A percentile compares a stretch with the other conserved stretches of the same genome.
Conservation (phyloP, 139 green algal genomes). For the Volvox reticuliferus region DNA sequence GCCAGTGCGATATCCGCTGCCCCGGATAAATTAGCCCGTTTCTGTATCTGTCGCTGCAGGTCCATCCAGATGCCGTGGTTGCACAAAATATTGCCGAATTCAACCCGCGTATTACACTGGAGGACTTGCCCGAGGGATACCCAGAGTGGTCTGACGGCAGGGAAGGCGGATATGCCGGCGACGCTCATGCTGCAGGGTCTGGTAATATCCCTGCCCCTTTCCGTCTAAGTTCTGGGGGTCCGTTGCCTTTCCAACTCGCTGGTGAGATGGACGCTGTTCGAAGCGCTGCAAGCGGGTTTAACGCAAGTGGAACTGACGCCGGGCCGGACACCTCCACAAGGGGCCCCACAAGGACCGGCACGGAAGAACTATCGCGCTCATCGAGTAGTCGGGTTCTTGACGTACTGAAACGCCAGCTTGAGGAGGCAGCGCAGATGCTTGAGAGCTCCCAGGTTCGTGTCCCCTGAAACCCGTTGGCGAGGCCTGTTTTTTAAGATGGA, state of each 20-base stretch:
- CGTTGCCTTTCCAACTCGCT: slow-evolving; percentile 11
- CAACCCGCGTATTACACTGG: slow-evolving; percentile 24
- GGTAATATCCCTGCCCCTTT: background rate
- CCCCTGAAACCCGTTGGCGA: too few species aligned
- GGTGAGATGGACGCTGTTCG: background rate
- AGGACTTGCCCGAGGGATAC: slow-evolving; percentile 20
- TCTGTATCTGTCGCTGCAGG: background rate
- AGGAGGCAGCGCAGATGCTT: slow-evolving; percentile 2
- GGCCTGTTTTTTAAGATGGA: too few species aligned
- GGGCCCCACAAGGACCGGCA: background rate
- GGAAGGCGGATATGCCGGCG: background rate
- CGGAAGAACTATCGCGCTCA: background rate
- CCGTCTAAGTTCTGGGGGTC: slow-evolving; percentile 21
- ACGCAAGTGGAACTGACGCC: background rate
- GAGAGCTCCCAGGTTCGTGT: background rate
- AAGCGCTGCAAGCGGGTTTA: too few species aligned
- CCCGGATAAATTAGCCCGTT: too few species aligned
- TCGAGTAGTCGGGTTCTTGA: background rate
- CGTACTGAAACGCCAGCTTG: slow-evolving; percentile 22
- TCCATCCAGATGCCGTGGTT: background rate
- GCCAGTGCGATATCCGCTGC: too few species aligned
- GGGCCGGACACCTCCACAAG: background rate
- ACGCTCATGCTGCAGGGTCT: background rate
- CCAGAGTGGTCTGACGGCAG: background rate
- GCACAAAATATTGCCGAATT: background rate